A percentile compares a stretch with the other conserved stretches of the same genome.
These are phyloP conservation scores for Colletotrichum neosansevieriae DNA, from an alignment of 2,329 filamentous ascomycete species.

Conservation along the genomic window DNA sequence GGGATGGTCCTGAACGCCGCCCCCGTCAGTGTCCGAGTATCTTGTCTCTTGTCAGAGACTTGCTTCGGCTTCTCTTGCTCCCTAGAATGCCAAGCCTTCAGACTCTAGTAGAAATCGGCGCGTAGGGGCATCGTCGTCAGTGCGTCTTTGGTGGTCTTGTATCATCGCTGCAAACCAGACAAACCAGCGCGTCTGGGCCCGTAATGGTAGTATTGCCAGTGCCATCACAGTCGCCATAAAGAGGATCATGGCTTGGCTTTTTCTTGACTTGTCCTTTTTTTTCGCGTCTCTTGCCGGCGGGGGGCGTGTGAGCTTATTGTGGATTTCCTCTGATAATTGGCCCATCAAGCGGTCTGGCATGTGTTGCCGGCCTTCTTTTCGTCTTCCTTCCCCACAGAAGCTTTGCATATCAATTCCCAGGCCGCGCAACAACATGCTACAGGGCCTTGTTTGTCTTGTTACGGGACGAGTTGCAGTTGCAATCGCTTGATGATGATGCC, in stretches of 20 bases:
- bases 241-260: conserved; percentile 8
- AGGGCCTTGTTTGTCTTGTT: not conserved
- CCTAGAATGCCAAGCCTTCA: conserved; percentile 20
- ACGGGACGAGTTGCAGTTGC: conserved; percentile 27
- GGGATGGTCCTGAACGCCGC: not conserved
- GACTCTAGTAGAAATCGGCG: not conserved
- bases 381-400: conserved; percentile 17
- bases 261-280: not conserved
- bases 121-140: conserved; percentile 19
- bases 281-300: not conserved
- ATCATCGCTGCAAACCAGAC: not conserved
- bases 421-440: conserved; percentile 3
- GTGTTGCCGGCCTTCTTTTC: conserved; percentile 11
- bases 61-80: conserved; percentile 54
- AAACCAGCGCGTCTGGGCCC: not conserved
- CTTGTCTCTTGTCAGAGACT: conserved; percentile 51
- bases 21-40: conserved; percentile 41
- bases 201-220: not conserved
- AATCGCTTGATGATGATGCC: conserved; percentile 25
- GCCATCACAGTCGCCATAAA: conserved; percentile 16
- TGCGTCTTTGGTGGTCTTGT: conserved; percentile 9
- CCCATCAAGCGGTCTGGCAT: conserved; percentile 15
- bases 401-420: not conserved
- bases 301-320: not conserved
- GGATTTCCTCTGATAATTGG: conserved; percentile 18